Evolutionary conservation across 306 rosid species (phyloP).

Genomic region (Cucurbita maxima): DNA sequence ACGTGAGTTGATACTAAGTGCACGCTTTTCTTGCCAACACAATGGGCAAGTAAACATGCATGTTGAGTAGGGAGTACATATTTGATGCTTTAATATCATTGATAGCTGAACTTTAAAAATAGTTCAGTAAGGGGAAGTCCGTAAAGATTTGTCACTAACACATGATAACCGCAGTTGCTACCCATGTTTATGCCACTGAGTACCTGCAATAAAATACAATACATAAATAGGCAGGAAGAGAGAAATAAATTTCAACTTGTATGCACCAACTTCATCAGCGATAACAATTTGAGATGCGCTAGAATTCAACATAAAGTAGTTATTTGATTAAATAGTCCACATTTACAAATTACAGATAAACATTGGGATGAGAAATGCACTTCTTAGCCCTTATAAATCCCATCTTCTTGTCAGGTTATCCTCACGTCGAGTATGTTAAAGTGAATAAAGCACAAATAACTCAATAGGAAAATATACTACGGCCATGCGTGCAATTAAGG

Average conservation of each 20-base stretch:
- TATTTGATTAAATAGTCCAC: background rate
- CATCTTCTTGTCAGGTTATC: background rate
- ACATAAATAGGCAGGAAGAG: slow-evolving; percentile 7
- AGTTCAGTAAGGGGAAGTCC: background rate
- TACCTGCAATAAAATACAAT: slow-evolving; percentile 35
- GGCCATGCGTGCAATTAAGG: background rate
- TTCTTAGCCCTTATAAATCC: background rate
- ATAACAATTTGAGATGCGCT: background rate
- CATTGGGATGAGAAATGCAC: background rate
- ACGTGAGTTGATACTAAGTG: background rate
- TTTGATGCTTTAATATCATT: background rate
- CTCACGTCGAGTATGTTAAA: background rate
- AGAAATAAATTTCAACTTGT: background rate
- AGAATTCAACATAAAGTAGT: background rate
- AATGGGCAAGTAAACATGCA: background rate
- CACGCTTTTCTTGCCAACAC: background rate
- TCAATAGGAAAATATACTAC: background rate
- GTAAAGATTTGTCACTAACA: slow-evolving; percentile 28
- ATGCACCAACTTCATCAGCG: background rate
- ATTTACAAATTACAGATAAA: background rate
- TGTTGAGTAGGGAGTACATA: background rate
- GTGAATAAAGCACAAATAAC: background rate
- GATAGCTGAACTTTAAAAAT: background rate
- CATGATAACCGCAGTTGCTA: slow-evolving; percentile 82
- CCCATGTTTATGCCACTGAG: slow-evolving; percentile 95